These are phyloP conservation scores for Trametes punicea DNA, from an alignment of 768 basidiomycete species.

Conservation along the genomic window DNA sequence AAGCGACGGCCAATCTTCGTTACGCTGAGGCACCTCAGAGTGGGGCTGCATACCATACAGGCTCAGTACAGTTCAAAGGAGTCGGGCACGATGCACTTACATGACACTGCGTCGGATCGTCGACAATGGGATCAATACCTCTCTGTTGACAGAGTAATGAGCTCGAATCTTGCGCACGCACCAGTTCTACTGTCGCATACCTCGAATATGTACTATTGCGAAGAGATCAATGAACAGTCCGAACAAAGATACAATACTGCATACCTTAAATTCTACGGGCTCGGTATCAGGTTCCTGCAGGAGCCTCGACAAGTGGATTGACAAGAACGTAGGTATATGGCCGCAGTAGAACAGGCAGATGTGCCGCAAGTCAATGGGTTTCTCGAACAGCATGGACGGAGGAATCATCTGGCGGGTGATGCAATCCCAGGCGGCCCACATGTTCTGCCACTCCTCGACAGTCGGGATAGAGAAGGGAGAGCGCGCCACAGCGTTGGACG, in stretches of 20 bases:
- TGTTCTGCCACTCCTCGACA: conserved; percentile 70
- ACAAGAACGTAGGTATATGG: conserved; percentile 90
- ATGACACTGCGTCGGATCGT: conserved; percentile 84
- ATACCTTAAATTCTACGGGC: conserved; percentile 75
- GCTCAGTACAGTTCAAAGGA: not conserved
- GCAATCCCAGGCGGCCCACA: conserved; percentile 91
- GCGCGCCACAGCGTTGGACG: not conserved
- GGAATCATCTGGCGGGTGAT: conserved; percentile 86
- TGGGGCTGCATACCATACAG: conserved; percentile 54
- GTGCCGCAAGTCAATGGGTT: conserved; percentile 91
- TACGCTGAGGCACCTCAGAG: conserved; percentile 75
- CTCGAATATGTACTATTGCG: conserved; percentile 69
- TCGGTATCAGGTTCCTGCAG: conserved; percentile 78
- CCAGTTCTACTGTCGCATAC: conserved; percentile 37
- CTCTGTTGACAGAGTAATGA: conserved; percentile 47
- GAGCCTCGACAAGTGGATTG: conserved; percentile 80
- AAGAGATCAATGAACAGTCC: not conserved
- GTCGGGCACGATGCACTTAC: conserved; percentile 39
- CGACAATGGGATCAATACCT: conserved; percentile 94
- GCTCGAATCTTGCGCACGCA: not conserved
- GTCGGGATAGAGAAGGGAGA: conserved; percentile 66
- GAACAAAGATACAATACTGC: conserved; percentile 15
- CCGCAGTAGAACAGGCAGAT: conserved; percentile 97
- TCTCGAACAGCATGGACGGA: conserved; percentile 76
- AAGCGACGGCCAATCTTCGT: conserved; percentile 86